phyloP scores from a whole-genome alignment of 495 filamentous ascomycete genomes.

The Podospora fimiseda region DNA sequence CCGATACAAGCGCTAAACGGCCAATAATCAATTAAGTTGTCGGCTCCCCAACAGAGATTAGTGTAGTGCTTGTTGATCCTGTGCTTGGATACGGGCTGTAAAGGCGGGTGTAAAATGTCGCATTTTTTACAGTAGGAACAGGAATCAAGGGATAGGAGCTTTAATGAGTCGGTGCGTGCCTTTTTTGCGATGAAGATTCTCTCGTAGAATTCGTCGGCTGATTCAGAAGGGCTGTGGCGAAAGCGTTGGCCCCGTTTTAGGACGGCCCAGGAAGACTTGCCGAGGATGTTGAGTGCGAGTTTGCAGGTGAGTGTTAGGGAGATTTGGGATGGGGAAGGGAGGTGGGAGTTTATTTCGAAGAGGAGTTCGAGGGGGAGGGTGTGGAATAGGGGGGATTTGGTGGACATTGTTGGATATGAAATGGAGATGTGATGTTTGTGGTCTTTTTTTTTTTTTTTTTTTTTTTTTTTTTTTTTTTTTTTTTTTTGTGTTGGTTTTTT shows the following conservation, averaged over 20 bases:
- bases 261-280: background rate
- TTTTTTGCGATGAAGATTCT: background rate
- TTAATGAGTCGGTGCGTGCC: background rate
- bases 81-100: background rate
- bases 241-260: no score
- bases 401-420: background rate
- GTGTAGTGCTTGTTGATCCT: background rate
- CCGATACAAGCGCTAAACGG: background rate
- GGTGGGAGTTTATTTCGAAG: background rate
- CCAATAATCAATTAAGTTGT: background rate
- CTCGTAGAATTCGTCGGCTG: background rate
- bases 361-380: background rate
- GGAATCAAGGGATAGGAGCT: background rate
- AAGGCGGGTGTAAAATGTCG: background rate
- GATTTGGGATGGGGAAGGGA: background rate
- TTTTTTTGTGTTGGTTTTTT: no score
- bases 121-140: background rate
- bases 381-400: background rate
- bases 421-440: no score
- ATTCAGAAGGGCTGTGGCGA: no score
- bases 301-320: background rate
- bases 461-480: no score
- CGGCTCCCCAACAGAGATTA: background rate
- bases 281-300: background rate
- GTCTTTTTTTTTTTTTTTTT: no score